A percentile compares a stretch with the other conserved stretches of the same genome.
These are phyloP conservation scores for Nyctanthes arbortristis DNA, from an alignment of 257 asterid genomes.

Conservation along the genomic window DNA sequence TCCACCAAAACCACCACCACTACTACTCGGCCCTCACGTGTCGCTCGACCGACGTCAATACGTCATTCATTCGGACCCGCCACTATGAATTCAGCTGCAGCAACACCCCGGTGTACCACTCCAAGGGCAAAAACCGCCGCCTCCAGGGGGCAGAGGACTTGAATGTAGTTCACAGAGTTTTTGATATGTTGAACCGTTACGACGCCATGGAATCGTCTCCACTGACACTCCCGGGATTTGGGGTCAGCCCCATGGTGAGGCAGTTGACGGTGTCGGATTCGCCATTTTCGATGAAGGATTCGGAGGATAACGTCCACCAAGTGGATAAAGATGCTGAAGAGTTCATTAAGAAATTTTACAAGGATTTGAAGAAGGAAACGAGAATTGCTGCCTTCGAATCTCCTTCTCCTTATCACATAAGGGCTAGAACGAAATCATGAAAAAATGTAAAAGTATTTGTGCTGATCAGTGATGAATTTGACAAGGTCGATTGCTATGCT, in stretches of 20 bases:
- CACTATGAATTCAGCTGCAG: slow-evolving; percentile 54
- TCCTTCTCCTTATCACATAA: slow-evolving; percentile 26
- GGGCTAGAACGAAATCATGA: slow-evolving; percentile 21
- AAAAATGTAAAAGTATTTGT: not conserved
- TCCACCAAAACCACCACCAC: slow-evolving; percentile 25
- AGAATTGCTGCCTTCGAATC: slow-evolving; percentile 29
- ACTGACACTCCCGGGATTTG: slow-evolving; percentile 38
- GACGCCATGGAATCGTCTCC: slow-evolving; percentile 26
- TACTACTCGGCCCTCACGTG: slow-evolving; percentile 29
- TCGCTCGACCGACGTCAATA: slow-evolving; percentile 27
- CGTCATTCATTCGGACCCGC: slow-evolving; percentile 31
- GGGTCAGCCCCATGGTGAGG: slow-evolving; percentile 40
- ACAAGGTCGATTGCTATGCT: no score
- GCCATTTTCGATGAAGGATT: slow-evolving; percentile 42
- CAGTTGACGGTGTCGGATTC: slow-evolving; percentile 49
- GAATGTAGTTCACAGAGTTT: slow-evolving; percentile 21
- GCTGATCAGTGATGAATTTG: no score
- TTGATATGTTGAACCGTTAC: slow-evolving; percentile 18
- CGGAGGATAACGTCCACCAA: slow-evolving; percentile 31
- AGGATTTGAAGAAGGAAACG: slow-evolving; percentile 30
- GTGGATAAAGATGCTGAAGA: slow-evolving; percentile 51
- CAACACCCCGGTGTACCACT: slow-evolving; percentile 23
- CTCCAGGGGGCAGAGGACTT: slow-evolving; percentile 7
- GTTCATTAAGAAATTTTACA: slow-evolving; percentile 37
- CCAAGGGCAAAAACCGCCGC: slow-evolving; percentile 24